Conservation (phyloP, 441 rosid genomes). For the Raphanus hybrid region DNA sequence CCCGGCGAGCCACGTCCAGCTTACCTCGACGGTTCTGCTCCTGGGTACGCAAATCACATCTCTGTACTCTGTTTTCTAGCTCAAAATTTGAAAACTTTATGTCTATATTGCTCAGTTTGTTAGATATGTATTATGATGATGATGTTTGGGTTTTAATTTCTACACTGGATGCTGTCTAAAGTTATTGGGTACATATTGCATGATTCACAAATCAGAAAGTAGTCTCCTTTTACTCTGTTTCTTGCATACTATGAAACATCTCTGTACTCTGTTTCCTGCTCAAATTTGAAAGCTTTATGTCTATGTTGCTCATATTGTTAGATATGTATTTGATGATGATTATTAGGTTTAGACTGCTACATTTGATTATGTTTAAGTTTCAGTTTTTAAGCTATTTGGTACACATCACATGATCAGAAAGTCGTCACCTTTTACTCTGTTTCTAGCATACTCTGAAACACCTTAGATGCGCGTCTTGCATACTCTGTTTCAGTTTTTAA, state of each 20-base stretch:
- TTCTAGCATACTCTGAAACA: no score
- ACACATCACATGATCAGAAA: no score
- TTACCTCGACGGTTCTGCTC: conserved; percentile 96
- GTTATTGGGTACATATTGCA: not conserved
- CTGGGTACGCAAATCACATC: conserved; percentile 58
- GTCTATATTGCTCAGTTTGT: conserved; percentile 6
- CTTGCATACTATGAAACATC: not conserved
- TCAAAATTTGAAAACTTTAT: not conserved
- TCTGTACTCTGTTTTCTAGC: conserved; percentile 11
- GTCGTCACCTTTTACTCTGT: no score
- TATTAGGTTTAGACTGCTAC: not conserved
- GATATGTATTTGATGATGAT: not conserved
- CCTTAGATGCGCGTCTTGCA: no score
- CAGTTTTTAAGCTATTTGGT: no score
- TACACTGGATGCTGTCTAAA: not conserved
- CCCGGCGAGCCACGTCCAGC: conserved; percentile 97
- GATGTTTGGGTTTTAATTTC: not conserved
- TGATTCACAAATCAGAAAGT: not conserved
- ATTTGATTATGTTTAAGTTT: conserved; percentile 31
- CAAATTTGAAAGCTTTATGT: not conserved
- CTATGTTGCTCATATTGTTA: not conserved
- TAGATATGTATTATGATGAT: not conserved
- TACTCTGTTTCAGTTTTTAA: not conserved
- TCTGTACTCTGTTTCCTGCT: conserved; percentile 19
- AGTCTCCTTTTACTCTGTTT: conserved; percentile 2